Conservation (phyloP, 2,329 filamentous ascomycete genomes). For the Fusarium duplospermum region DNA sequence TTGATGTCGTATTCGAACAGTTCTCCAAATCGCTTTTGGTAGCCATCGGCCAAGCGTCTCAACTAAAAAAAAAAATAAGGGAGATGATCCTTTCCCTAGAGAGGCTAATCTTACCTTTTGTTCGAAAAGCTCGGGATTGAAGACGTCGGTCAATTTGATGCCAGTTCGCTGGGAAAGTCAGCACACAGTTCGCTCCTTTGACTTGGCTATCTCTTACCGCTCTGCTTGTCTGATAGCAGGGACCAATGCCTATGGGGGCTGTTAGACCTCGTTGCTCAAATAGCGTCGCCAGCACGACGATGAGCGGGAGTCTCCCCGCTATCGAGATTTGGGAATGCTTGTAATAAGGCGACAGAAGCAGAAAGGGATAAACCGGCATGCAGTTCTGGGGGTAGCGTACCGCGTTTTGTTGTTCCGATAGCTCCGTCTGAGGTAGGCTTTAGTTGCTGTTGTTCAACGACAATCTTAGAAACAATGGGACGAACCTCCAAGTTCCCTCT, state of each 20-base stretch:
- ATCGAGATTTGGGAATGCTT: slow-evolving; percentile 33
- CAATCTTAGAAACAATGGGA: slow-evolving; percentile 23
- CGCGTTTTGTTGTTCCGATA: slow-evolving; percentile 53
- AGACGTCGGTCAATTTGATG: slow-evolving; percentile 74
- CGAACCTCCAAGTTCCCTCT: slow-evolving; percentile 59
- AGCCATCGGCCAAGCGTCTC: slow-evolving; percentile 65
- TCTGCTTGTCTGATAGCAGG: slow-evolving; percentile 48
- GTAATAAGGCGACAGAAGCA: slow-evolving; percentile 25
- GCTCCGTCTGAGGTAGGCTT: slow-evolving; percentile 35
- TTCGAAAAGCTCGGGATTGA: slow-evolving; percentile 75
- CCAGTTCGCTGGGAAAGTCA: slow-evolving; percentile 65
- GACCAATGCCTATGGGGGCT: slow-evolving; percentile 52
- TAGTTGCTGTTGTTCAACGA: slow-evolving; percentile 44
- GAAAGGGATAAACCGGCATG: slow-evolving; percentile 19
- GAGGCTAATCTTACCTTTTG: slow-evolving; percentile 52
- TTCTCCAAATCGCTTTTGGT: slow-evolving; percentile 74
- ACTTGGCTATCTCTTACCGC: slow-evolving; percentile 39
- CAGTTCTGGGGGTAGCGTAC: slow-evolving; percentile 42
- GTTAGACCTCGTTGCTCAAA: slow-evolving; percentile 39
- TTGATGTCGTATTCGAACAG: slow-evolving; percentile 45
- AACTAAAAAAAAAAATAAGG: too few relatives aligned
- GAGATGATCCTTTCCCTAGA: too few relatives aligned
- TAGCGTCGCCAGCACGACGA: slow-evolving; percentile 26
- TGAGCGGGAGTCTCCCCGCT: slow-evolving; percentile 18
- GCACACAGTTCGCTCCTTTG: slow-evolving; percentile 34